Evolutionary conservation across 495 filamentous ascomycete genomes (phyloP), one percentile per base, ranked within the genome.

Genomic region (Penicillium tannophilum): DNA sequence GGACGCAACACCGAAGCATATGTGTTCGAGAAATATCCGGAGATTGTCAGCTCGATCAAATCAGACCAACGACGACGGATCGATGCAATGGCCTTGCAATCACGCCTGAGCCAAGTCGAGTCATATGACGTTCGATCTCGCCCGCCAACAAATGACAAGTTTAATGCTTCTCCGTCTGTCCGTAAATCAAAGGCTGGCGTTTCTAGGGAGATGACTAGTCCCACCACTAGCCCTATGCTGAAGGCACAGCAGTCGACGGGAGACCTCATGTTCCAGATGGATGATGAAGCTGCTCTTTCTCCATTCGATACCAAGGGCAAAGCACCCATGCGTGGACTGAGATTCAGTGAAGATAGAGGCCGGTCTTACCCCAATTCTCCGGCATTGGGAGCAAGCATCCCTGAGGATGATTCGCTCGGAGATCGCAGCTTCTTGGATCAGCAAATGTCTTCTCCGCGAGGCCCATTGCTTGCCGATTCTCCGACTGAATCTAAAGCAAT

Each of bases 261-360:
- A n/a, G 92, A 97, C 60, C 77, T 97, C 39, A 94, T 97, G 77
- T 97, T 96, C 66, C 87, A 92, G 58, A 96, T 96, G 91, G 93
- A 96, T 56, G 91, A 93, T n/a, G 92, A 91, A 42, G 78, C 72
- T 44, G 56, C 57, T 12, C 55, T 72, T 41, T 69, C 72, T 1
- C 59, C 69, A 5, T 54, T 53, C n/a, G 58, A 71, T 39, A 54
- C 55, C 10, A 76, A 72, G 64, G 75, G 75, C 4, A 76, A 76
- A 55, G 48, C 61, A 28, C 60, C 61, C 6, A 49, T 72, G 54
- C 68, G 74, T 36, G 64, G 69, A 1, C 10, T 51, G 7, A 64
- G 58, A 42, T 39, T 58, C 35, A 60, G 41, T 35, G 54, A 61
- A 49, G 54, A 44, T 14, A 68, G 70, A 10, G 51, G 26, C 45